Evolutionary conservation across 345 rosid species (phyloP), one percentile per base, ranked within the genome.

Genomic region (Mercurialis annua): DNA sequence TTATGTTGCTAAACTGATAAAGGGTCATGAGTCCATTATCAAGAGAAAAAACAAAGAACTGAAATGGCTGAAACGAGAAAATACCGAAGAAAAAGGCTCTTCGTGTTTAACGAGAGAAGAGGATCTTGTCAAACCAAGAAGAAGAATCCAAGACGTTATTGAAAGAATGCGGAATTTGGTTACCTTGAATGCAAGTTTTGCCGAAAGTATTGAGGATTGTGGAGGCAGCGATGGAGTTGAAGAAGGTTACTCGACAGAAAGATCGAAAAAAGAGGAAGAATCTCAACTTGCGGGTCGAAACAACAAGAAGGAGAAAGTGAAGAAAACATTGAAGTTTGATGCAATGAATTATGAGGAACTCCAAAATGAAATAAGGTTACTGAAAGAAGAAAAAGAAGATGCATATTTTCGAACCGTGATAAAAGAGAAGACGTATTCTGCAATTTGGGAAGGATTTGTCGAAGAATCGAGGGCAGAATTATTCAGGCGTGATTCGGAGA

Each of bases 11-110:
- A 81, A 81, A 82, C 46, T 87, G 80, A 81, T 85, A 66, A 80
- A 85, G 81, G 84, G 72, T 71, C 92, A 87, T 44, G 91, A 85
- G 78, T 81, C 82, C 4, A 76, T 81, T 61, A 90, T 85, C 62
- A 77, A 79, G 30, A 81, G 61, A 77, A 85, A 82, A 51, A 71
- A 74, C 6, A 74, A 81, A 76, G 89, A 81, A 76, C 63, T 75
- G 17, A 60, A 62, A 42, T 49, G 56, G 71, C 26, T 53, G 24
- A 68, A 71, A 47, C 54, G 56, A 46, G 80, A 81, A 62, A 49
- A 73, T 31, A 43, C 65, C 8, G 68, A 8, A 4, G 76, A 66
- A 57, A 81, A 55, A 66, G 57, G 59, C 46, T 33, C 52, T 34
- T 27, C 67, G 43, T 46, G 53, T 57, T 20, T 59, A 16, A 55